Base-by-base conservation (phyloP, 495 filamentous ascomycete species). In the Talaromyces stipitatus region DNA sequence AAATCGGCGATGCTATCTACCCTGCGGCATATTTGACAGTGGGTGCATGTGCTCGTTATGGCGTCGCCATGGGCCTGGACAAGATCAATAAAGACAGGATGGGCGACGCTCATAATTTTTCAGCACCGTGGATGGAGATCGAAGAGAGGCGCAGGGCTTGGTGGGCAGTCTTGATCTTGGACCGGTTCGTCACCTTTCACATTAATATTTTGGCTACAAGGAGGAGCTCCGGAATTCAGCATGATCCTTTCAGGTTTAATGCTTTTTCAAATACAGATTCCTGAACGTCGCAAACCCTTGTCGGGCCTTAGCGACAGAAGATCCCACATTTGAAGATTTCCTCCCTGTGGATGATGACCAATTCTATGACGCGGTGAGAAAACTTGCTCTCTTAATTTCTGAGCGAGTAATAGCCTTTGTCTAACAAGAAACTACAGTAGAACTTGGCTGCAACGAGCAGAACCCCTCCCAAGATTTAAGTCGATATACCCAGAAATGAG, bases 111-210 rank as follows among this genome's bases (percentile, higher is more conserved):
- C 72, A 77, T 55, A 30, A 46, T 33, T 56, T 14, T 50, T 23
- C 50, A 11, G 32, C 59, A 8, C 26, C 46, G 23, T 58, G 46
- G 56, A 52, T 55, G 1, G 78, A 81, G 55, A 59, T 61, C 14
- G 78, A 82, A 58, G 78, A 82, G 59, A 60, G 76, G 8, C 59
- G 69, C 20, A 50, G 79, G 46, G 68, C 71, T 0, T 80, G 77
- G 78, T 82, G 79, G 79, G 72, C 63, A 12, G 69, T 80, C n/a
- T 67, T 78, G 41, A 61, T 81, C 12, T 65, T 78, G 10, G 77
- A 82, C 54, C 61, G 70, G 66, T 74, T 11, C 26, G 61, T 60
- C 27, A 33, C 20, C 46, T n/a, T 16, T 46, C 5, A 23, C 20
- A 41, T 55, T 48, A n/a, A n/a, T n/a, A n/a, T n/a, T n/a, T n/a